phyloP scores from a whole-genome alignment of 225 moss, liverwort and hornwort genomes.

The Physcomitrium patens region DNA sequence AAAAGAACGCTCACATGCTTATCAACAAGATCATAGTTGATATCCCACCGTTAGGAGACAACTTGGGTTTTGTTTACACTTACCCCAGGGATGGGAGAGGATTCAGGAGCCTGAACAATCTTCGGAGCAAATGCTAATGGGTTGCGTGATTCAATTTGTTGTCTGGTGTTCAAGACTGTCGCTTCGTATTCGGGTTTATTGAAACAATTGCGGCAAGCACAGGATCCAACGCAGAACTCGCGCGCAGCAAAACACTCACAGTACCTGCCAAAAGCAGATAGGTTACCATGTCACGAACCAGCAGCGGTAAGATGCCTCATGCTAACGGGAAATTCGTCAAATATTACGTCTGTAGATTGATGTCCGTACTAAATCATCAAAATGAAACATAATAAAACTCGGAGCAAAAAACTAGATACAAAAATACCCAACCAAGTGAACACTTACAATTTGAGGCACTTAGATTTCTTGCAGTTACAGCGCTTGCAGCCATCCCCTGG shows the following conservation, averaged over 20 bases:
- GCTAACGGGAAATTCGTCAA: background rate
- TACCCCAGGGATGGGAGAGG: slow-evolving; percentile 68
- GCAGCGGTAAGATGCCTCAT: background rate
- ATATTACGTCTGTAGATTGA: background rate
- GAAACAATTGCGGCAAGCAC: slow-evolving; percentile 85
- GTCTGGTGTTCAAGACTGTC: slow-evolving; percentile 67
- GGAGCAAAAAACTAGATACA: background rate
- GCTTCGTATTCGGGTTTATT: slow-evolving; percentile 87
- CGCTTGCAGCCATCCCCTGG: slow-evolving; percentile 79
- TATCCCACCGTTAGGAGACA: background rate
- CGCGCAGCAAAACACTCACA: slow-evolving; percentile 94
- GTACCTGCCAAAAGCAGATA: slow-evolving; percentile 46
- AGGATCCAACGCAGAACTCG: slow-evolving; percentile 76
- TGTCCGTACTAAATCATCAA: background rate
- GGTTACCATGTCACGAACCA: background rate
- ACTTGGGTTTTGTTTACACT: background rate
- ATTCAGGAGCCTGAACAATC: slow-evolving; percentile 70
- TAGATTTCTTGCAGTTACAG: slow-evolving; percentile 88
- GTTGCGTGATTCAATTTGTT: slow-evolving; percentile 80
- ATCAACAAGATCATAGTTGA: background rate
- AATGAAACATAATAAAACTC: background rate
- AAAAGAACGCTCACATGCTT: background rate
- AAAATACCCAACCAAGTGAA: background rate
- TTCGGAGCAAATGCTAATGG: slow-evolving; percentile 90
- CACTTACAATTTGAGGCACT: slow-evolving; percentile 80